Base-by-base conservation (phyloP, 106 monocot species). In the Dendrobium nobile region DNA sequence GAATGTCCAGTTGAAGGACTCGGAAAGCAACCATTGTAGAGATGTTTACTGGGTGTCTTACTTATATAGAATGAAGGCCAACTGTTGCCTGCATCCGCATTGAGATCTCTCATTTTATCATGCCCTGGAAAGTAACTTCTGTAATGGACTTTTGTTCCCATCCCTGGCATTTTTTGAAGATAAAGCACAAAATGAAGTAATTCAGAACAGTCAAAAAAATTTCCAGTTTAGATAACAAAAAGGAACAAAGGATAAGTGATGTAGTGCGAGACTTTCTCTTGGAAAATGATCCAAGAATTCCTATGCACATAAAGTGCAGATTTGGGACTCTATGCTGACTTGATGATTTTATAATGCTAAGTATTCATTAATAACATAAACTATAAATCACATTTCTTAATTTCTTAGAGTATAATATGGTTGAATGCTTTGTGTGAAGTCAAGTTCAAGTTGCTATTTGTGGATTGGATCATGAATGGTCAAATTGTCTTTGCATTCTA, bases 61-160 rank as follows among this genome's bases (percentile, higher is more conserved):
- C 80, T 81, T 51, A 87, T 85, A 79, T 83, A 83, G 61, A 40
- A 84, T 4, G 51, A 61, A 80, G 82, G 75, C 90, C 88, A 90
- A 64, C 24, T 58, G 68, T 47, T 47, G 47, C 47, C 78, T 64
- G 80, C 54, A 54, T 85, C 79, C 67, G 83, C 77, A 75, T 84
- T 88, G 33, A 85, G 80, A 85, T 87, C 83, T 76, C 83, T 85
- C 85, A 82, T 86, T 64, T 75, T 31, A 77, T 72, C 77, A 84
- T 77, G 86, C 51, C 78, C 79, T 54, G 86, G 86, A n/a, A 85
- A 11, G 76, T 91, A 85, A 75, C 74, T 89, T 82, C 89, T 80
- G 54, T 67, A 79, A 58, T 87, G 78, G 42, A 92, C 87, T 81
- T 90, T 88, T 77, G 88, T 89, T 85, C 84, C 90, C 92, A 92